Conservation (phyloP, 1,284 basidiomycete species). For the Irpex rosettiformis region DNA sequence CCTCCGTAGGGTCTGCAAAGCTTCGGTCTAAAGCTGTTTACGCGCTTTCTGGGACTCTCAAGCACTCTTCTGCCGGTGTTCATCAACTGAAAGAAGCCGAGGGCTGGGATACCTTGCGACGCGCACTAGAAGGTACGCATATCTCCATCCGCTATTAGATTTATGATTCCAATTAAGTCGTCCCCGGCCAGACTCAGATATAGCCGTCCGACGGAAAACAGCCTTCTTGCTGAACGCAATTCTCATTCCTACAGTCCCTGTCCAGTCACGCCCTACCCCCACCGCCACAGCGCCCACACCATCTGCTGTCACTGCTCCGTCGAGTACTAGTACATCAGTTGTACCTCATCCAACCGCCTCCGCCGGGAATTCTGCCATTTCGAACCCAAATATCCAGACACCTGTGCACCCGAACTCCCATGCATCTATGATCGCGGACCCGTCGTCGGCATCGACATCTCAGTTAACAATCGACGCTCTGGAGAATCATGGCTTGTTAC, state of each 20-base stretch:
- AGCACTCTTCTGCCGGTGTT: conserved; percentile 77
- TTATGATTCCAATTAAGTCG: background rate
- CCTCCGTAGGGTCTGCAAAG: conserved; percentile 43
- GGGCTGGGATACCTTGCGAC: conserved; percentile 71
- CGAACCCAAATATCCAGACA: conserved; percentile 12
- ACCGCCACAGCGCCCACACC: conserved; percentile 3
- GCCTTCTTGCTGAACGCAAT: conserved; percentile 83
- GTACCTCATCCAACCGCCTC: conserved; percentile 50
- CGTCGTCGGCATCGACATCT: conserved; percentile 48
- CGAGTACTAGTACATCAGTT: conserved; percentile 6
- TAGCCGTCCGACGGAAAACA: conserved; percentile 77
- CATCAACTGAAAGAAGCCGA: conserved; percentile 48
- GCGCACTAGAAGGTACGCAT: conserved; percentile 55
- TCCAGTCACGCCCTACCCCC: conserved; percentile 12
- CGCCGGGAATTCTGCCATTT: conserved; percentile 15
- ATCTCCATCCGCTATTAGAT: conserved; percentile 7
- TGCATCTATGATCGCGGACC: conserved; percentile 52
- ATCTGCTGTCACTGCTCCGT: conserved; percentile 10
- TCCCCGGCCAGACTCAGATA: conserved; percentile 60
- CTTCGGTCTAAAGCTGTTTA: conserved; percentile 86
- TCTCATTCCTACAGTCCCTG: conserved; percentile 50
- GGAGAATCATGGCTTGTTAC: conserved; percentile 39
- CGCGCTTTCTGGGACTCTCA: conserved; percentile 79
- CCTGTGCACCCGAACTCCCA: conserved; percentile 67
- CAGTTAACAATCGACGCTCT: conserved; percentile 47